phyloP scores from a whole-genome alignment of 2,329 filamentous ascomycete genomes.

The Catunica adiposa region DNA sequence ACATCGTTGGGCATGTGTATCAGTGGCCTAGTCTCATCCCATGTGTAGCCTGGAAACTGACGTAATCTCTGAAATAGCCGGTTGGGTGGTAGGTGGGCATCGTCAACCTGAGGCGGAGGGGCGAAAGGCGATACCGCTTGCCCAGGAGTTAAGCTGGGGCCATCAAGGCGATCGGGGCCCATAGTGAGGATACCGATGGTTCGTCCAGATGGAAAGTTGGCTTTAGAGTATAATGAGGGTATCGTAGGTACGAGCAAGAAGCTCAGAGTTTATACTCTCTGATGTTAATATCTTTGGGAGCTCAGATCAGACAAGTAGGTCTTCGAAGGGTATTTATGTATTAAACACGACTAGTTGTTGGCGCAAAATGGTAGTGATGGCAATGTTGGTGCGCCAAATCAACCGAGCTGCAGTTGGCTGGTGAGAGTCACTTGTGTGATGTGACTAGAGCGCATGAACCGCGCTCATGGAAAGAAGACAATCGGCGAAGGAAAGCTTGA shows the following conservation, averaged over 20 bases:
- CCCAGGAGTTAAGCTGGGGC: conserved; percentile 7
- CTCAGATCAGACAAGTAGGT: too few species aligned
- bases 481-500: too few species aligned
- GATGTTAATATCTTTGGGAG: neutral
- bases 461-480: neutral
- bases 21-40: conserved; percentile 48
- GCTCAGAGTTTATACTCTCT: neutral
- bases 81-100: conserved; percentile 32
- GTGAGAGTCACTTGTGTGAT: neutral
- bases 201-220: neutral
- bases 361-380: neutral
- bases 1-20: conserved; percentile 67
- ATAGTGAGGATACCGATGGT: conserved; percentile 1
- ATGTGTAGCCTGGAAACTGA: conserved; percentile 58
- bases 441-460: neutral
- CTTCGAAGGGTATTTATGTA: neutral
- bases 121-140: neutral
- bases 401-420: neutral
- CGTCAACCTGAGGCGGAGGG: conserved; percentile 1
- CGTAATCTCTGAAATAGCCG: conserved; percentile 57
- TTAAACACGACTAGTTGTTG: neutral
- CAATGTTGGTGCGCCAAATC: neutral
- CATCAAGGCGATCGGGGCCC: conserved; percentile 12
- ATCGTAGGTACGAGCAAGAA: too few species aligned
- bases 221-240: neutral